Evolutionary conservation across 495 filamentous ascomycete genomes (phyloP).

Genomic region (Aspergillus homomorphus): DNA sequence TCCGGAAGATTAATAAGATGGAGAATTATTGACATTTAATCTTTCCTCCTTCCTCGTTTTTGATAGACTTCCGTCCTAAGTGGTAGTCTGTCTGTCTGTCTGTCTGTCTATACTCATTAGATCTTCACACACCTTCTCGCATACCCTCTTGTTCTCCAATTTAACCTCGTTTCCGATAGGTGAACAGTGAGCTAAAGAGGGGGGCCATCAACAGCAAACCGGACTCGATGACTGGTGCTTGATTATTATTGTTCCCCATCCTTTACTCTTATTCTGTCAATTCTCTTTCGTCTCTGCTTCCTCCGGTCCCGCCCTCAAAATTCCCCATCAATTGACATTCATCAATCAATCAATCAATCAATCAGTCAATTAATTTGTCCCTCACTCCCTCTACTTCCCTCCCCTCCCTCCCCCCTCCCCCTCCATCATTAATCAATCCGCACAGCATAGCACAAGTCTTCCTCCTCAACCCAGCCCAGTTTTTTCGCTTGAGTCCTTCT

Average conservation of each 20-base stretch:
- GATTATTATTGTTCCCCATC: conserved; percentile 1
- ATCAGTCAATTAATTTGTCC: too few relatives aligned
- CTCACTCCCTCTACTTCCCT: conserved; percentile 5
- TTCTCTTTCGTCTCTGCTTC: background rate
- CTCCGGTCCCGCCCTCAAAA: conserved; percentile 3
- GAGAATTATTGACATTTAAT: conserved; percentile 2
- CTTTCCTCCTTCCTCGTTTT: conserved; percentile 1
- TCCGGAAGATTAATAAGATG: background rate
- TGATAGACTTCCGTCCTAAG: background rate
- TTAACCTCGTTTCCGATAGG: background rate
- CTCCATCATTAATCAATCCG: background rate
- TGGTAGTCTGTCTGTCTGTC: background rate
- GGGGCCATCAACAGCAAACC: background rate
- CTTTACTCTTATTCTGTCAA: background rate
- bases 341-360: background rate
- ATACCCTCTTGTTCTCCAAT: background rate
- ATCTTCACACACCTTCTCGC: background rate
- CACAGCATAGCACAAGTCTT: background rate
- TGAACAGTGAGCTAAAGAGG: background rate
- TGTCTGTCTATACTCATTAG: background rate
- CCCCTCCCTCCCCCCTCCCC: background rate
- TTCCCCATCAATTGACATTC: background rate
- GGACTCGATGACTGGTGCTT: background rate
- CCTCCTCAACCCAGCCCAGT: background rate
- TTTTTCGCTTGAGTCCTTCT: background rate